Evolutionary conservation across 2,329 filamentous ascomycete genomes (phyloP).

Genomic region (Pyricularia sp.): DNA sequence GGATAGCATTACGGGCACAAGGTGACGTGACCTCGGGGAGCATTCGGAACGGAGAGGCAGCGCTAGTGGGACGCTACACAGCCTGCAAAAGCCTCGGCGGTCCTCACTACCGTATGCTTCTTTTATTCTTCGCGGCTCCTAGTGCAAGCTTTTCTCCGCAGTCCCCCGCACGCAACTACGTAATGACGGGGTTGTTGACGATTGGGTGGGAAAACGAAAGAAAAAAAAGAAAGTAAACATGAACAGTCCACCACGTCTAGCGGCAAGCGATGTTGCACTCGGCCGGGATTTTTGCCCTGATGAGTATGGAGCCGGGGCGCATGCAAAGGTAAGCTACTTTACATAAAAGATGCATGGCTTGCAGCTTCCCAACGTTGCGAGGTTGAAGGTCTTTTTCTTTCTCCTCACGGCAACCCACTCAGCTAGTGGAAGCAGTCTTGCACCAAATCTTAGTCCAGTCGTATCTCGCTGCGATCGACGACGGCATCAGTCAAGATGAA

Average conservation of each 20-base stretch:
- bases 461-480: background rate
- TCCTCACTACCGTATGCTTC: background rate
- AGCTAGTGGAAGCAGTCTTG: background rate
- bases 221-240: background rate
- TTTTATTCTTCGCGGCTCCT: background rate
- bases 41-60: background rate
- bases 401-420: background rate
- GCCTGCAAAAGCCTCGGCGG: background rate
- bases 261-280: background rate
- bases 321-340: background rate
- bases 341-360: background rate
- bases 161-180: background rate
- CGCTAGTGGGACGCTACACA: background rate
- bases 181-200: background rate
- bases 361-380: background rate
- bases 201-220: background rate
- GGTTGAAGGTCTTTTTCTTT: background rate
- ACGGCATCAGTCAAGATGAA: conserved; percentile 2
- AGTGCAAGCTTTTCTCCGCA: background rate
- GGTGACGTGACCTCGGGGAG: background rate
- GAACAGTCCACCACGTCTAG: background rate
- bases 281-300: background rate
- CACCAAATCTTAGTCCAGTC: background rate
- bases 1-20: background rate
- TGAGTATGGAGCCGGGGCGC: background rate